These are phyloP conservation scores for Penicillium vulpinum DNA, from an alignment of 2,329 filamentous ascomycete species.

Conservation along the genomic window DNA sequence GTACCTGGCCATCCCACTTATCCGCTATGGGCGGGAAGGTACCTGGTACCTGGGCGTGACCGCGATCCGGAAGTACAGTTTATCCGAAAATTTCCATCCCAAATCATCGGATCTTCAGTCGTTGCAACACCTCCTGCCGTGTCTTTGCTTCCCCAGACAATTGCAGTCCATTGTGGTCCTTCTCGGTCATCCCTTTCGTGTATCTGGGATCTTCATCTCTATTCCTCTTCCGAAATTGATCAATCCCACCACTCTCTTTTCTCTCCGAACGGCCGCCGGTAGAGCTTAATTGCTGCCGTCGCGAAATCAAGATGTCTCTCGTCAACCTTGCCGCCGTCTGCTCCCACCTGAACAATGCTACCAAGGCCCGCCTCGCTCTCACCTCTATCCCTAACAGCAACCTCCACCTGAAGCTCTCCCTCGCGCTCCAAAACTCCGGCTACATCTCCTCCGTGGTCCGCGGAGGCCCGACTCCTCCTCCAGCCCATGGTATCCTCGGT, in stretches of 20 bases:
- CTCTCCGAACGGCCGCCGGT: constrained; percentile 7
- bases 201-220: not conserved
- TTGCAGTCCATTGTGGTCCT: constrained; percentile 3
- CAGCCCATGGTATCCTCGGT: constrained; percentile 54
- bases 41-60: constrained; percentile 4
- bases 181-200: not conserved
- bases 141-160: not conserved
- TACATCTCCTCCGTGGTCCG: constrained; percentile 80
- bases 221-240: not conserved
- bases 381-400: constrained; percentile 81
- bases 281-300: constrained; percentile 22
- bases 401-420: constrained; percentile 71
- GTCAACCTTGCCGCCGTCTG: constrained; percentile 75
- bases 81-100: constrained; percentile 41
- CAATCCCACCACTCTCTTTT: constrained; percentile 4
- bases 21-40: constrained; percentile 7
- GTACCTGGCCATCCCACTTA: constrained; percentile 12
- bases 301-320: constrained; percentile 63
- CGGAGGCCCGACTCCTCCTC: constrained; percentile 62
- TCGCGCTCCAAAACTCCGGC: constrained; percentile 78
- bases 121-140: constrained; percentile 6
- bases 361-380: constrained; percentile 76
- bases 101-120: constrained; percentile 5
- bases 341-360: constrained; percentile 88
- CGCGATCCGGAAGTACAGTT: constrained; percentile 23